Evolutionary conservation across 495 filamentous ascomycete species (phyloP).

Genomic region (Aspergillus incahuasiensis): DNA sequence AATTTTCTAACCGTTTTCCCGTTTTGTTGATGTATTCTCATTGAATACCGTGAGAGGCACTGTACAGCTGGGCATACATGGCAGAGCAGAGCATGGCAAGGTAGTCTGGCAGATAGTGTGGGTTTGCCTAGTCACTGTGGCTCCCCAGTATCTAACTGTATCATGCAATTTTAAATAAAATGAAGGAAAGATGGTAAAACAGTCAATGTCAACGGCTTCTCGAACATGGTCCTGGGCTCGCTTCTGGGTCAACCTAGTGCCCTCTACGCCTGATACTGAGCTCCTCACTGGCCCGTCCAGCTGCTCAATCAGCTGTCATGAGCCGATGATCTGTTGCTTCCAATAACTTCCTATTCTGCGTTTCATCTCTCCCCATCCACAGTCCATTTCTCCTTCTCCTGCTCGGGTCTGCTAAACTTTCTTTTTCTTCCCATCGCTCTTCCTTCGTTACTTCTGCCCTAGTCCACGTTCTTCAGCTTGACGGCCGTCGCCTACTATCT

Average conservation of each 20-base stretch:
- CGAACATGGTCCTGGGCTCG: constrained; percentile 16
- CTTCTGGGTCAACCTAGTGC: constrained; percentile 17
- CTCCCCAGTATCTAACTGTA: constrained; percentile 1
- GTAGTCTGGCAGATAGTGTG: background rate
- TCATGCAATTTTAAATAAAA: constrained; percentile 9
- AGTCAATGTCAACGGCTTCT: constrained; percentile 16
- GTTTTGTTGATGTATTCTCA: constrained; percentile 1
- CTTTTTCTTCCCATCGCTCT: constrained; percentile 14
- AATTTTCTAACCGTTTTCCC: background rate
- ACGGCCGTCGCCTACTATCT: background rate
- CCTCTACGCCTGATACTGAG: constrained; percentile 15
- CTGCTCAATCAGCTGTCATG: constrained; percentile 24
- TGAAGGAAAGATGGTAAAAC: constrained; percentile 10
- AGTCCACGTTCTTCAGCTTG: constrained; percentile 6
- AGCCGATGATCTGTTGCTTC: constrained; percentile 19
- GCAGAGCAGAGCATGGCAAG: background rate
- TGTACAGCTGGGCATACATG: too few relatives aligned
- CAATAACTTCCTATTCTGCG: constrained; percentile 22
- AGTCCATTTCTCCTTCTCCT: constrained; percentile 9
- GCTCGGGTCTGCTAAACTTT: background rate
- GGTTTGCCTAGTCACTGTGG: background rate
- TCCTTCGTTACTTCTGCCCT: constrained; percentile 1
- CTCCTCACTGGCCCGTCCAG: constrained; percentile 19
- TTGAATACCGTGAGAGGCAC: too few relatives aligned
- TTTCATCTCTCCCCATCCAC: constrained; percentile 16